Evolutionary conservation across 2,329 filamentous ascomycete genomes (phyloP), one percentile per base, ranked within the genome.

Genomic region (Ilyonectria sp.): DNA sequence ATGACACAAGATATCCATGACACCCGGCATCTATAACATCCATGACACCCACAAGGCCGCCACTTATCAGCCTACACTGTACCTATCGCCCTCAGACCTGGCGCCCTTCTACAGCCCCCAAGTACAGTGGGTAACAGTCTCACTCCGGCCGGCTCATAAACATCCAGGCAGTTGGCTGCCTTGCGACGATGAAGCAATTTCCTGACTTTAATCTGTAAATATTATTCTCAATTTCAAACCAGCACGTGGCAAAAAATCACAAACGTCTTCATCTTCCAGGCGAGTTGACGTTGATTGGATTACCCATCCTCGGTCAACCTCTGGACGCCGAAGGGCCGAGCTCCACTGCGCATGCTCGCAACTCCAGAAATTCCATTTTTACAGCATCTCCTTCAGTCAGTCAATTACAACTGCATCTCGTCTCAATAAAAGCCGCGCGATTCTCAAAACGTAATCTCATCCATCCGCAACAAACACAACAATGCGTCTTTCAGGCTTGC

Each of bases 401-500:
- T n/a, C n/a, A 11, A 8, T 19, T 4, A n/a, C 29, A 21, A 35
- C n/a, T 53, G 17, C 50, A 21, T 19, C 31, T 53, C 19, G 19
- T 9, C 6, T 23, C 6, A 33, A 11, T 15, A 31, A 19, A 64
- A 40, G 26, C 6, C 55, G 10, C 46, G 6, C 17, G 9, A 7
- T 10, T n/a, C 19, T 29, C 9, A n/a, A 44, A 10, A 29, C 7
- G 33, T 7, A 35, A 50, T 10, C 31, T 7, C 50, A 53, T 21
- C 33, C 40, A 43, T 21, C 50, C 29, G 6, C 47, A 17, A 68
- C 50, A 26, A 75, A 47, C 29, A 8, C 47, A 17, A 68, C 50
- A 26, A 75, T 72, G 69, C 77, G 77, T 60, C 85, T 95, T 29
- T 97, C 95, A 8, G 96, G 96, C 40, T 85, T 98, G n/a, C 95